phyloP scores from a whole-genome alignment of 371 early-diverging fungal genomes.

The Blastocladiella emersonii region DNA sequence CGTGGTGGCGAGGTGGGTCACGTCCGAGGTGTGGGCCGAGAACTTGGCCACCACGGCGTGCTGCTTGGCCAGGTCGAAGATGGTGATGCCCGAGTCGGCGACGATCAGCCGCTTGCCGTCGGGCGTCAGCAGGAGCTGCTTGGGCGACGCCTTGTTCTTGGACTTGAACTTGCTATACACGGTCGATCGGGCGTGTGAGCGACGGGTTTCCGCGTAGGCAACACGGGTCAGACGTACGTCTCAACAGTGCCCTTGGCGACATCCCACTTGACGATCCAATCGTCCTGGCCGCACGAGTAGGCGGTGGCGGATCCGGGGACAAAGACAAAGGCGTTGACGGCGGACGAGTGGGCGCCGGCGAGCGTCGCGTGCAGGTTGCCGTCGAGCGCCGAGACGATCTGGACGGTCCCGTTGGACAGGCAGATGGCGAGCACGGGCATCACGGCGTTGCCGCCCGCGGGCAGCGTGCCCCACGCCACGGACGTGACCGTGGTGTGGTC shows the following conservation, averaged over 20 bases:
- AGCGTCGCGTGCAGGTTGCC: constrained; percentile 40
- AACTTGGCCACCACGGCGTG: constrained; percentile 13
- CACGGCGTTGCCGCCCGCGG: neutral
- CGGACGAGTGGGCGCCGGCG: constrained; percentile 39
- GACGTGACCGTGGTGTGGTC: neutral
- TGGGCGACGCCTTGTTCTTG: neutral
- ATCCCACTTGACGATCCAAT: constrained; percentile 57
- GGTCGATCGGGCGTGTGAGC: neutral
- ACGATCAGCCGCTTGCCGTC: neutral
- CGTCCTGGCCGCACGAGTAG: constrained; percentile 52
- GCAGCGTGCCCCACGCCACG: neutral
- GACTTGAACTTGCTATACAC: constrained; percentile 26
- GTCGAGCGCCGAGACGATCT: constrained; percentile 47
- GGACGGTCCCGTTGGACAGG: constrained; percentile 44
- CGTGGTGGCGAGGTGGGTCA: constrained; percentile 42
- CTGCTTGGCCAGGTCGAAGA: neutral
- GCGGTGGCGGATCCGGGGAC: constrained; percentile 38
- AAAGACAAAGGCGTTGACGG: constrained; percentile 53
- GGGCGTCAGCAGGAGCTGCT: neutral
- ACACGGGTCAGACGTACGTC: too few species aligned
- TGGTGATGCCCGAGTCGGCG: neutral
- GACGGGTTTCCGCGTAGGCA: too few species aligned
- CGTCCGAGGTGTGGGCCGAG: constrained; percentile 56
- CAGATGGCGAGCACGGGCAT: constrained; percentile 42
- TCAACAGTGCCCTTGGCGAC: constrained; percentile 38